Evolutionary conservation across 495 filamentous ascomycete genomes (phyloP), one percentile per base, ranked within the genome.

Genomic region (Daldinia loculata): DNA sequence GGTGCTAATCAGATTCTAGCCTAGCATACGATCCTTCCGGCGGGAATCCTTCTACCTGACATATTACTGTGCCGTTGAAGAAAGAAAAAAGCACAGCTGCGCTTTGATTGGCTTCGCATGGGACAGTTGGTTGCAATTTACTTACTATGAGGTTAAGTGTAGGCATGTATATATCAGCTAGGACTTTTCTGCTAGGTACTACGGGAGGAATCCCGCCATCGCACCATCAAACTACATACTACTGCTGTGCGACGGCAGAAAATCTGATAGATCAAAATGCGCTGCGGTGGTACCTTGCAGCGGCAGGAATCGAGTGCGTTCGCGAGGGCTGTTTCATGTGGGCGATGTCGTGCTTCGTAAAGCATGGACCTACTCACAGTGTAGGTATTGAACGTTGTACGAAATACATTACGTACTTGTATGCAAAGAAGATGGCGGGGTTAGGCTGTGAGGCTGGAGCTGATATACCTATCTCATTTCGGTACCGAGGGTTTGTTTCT

Each of bases 1-100:
- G n/a, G 61, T 7, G 27, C 45, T 63, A 51, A 22, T 38, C 62
- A 62, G 63, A 50, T 70, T 56, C 7, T 17, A 7, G 58, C 41
- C 59, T 56, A 62, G 69, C 55, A 56, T 38, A 39, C 56, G 58
- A 66, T 71, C 62, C 68, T 61, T 52, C 43, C 57, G 41, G 24
- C 36, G 17, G 38, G 24, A 70, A 62, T 61, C 62, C 67, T 52
- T 34, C 48, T 26, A 39, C 36, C 11, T 15, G 36, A 8, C 36
- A 12, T 36, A 45, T 17, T 41, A 41, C 39, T 41, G 39, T 41
- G 39, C 39, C 39, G 39, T 41, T 41, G 39, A 17, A 41, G 15
- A 17, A 41, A 17, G 17, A 41, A 6, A n/a, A 41, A 41, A n/a
- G 39, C 15, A 41, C 39, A 17, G 39, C 0, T 15, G 6, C 15